Evolutionary conservation across 352 stramenopile species (phyloP).

Genomic region (Phytophthora agathidicida): DNA sequence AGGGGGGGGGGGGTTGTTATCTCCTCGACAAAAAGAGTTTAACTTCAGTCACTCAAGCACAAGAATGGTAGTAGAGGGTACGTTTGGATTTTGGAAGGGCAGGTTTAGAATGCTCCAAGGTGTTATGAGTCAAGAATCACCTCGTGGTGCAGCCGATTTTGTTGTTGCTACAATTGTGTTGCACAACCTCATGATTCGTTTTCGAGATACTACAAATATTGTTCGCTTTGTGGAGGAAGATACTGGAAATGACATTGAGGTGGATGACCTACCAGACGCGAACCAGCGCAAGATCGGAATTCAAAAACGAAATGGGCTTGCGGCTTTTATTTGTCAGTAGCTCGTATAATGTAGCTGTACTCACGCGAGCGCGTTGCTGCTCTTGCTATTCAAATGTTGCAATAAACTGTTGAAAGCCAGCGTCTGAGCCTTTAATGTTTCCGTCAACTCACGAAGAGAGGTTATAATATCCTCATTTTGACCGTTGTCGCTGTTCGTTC

Average conservation of each 20-base stretch:
- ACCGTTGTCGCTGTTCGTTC: not conserved
- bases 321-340: constrained; percentile 1
- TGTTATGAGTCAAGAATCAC: not conserved
- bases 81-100: not conserved
- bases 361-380: no score
- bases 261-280: no score
- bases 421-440: not conserved
- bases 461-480: no score
- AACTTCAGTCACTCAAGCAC: constrained; percentile 3
- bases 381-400: no score
- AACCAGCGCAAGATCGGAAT: not conserved
- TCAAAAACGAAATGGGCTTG: constrained; percentile 1
- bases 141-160: not conserved
- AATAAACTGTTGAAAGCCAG: not conserved
- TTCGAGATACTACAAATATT: not conserved
- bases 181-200: constrained; percentile 5
- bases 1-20: not conserved
- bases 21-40: not conserved
- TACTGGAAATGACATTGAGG: not conserved
- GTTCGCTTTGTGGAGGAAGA: not conserved
- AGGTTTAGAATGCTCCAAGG: constrained; percentile 1
- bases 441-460: not conserved
- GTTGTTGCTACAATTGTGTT: not conserved
- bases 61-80: not conserved
- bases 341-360: no score